Percentiles rank a stretch among this genome's conserved stretches.
Evolutionary conservation across 345 rosid species (phyloP).

Genomic region (Populus davidiana): DNA sequence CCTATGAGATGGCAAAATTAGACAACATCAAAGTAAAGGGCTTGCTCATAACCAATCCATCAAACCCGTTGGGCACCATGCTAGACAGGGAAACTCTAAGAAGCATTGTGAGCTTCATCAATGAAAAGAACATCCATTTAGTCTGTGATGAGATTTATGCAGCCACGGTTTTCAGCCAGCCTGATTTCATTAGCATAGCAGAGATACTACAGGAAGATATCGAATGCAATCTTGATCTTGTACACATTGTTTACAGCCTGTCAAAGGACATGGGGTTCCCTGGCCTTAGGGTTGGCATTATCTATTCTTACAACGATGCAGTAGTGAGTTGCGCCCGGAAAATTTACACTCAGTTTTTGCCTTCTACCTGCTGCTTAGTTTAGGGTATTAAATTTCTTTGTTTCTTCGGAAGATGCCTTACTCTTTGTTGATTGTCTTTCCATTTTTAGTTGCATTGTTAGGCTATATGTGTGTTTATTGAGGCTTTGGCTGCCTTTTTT

Average conservation of each 20-base stretch:
- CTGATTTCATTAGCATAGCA: constrained; percentile 59
- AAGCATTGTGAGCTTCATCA: constrained; percentile 58
- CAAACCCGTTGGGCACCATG: constrained; percentile 76
- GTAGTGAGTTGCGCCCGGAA: constrained; percentile 53
- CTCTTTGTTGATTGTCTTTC: no score
- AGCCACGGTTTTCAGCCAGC: constrained; percentile 64
- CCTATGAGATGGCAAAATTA: constrained; percentile 51
- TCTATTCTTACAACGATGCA: constrained; percentile 79
- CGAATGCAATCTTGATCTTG: constrained; percentile 47
- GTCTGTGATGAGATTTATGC: constrained; percentile 82
- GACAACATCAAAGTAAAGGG: constrained; percentile 65
- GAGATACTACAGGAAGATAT: constrained; percentile 60
- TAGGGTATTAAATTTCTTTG: no score
- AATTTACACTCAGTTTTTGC: no score
- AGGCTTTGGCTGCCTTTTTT: no score
- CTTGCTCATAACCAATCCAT: constrained; percentile 79
- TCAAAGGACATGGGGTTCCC: constrained; percentile 96
- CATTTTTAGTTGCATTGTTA: no score
- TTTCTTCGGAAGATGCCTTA: no score
- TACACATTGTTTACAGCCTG: constrained; percentile 81
- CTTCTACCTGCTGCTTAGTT: no score
- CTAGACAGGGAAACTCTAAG: constrained; percentile 57
- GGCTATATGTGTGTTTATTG: no score
- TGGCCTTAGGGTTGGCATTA: constrained; percentile 79
- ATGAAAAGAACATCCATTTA: constrained; percentile 70